Base-by-base conservation (phyloP, 345 rosid genomes). In the Tarenaya hassleriana region DNA sequence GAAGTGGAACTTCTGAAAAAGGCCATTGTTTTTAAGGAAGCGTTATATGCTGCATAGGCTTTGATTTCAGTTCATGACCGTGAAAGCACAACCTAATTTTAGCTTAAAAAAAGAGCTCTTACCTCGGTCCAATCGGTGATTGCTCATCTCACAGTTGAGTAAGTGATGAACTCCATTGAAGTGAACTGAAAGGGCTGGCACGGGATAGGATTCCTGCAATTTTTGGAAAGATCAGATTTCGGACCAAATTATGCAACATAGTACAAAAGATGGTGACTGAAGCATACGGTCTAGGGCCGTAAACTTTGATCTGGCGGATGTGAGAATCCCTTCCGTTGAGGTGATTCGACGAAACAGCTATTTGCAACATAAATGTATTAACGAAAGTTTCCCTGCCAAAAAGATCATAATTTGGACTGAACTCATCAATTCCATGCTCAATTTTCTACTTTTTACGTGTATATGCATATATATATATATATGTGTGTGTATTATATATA, bases 321-420 rank as follows among this genome's bases (percentile, higher is more conserved):
- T 85, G 97, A 50, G 95, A 82, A 70, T 89, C 92, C 63, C 89
- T 74, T 61, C 97, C 95, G 6, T 83, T 83, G n/a, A 81, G 85
- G 44, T 82, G 92, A 74, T 88, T 88, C 7, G 94, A 86, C 58
- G 86, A 63, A 46, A 94, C 76, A 4, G 80, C 88, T 46, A 94
- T 80, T 76, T 94, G 99, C 60, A 86, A 46, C 91, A 92, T 86
- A 41, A 83, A 88, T 39, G 97, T 80, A 55, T 80, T 86, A 55
- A 94, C 92, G 59, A 88, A 88, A 24, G 29, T 24, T 24, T 24
- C 91, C 77, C 99, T 86, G 82, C 44, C 24, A 64, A 75, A 39
- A 43, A 19, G 6, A 35, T 24, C 47, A 60, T 27, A 47, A n/a
- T n/a, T 16, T 33, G 16, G 33, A 27, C 29, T 11, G 5, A 18